These are phyloP conservation scores for Nitzschia sp. DNA, from an alignment of 108 stramenopile genomes.

Conservation along the genomic window DNA sequence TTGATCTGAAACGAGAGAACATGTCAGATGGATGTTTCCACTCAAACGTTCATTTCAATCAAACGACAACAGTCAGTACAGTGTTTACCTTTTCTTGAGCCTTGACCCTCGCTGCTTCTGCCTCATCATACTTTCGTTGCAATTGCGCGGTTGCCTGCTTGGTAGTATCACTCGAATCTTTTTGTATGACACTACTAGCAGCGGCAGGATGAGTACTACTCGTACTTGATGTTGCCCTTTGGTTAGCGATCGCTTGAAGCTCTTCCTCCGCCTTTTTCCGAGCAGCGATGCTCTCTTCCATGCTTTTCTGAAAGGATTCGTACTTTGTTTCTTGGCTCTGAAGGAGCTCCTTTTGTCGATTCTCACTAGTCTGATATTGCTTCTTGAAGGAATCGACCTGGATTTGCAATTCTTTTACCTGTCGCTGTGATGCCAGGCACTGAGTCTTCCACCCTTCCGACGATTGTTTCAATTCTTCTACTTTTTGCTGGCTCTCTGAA, in stretches of 20 bases:
- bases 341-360: background rate
- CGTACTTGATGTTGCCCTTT: background rate
- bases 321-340: slow-evolving; percentile 1
- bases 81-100: background rate
- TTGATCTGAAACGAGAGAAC: background rate
- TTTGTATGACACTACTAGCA: background rate
- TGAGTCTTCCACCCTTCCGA: slow-evolving; percentile 1
- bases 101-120: background rate
- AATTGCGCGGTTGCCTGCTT: too few species aligned
- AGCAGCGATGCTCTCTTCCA: slow-evolving; percentile 1
- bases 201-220: background rate
- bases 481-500: background rate
- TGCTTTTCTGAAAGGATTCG: slow-evolving; percentile 5
- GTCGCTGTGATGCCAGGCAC: slow-evolving; percentile 5
- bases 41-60: too few species aligned
- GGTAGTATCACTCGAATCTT: too few species aligned
- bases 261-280: slow-evolving; percentile 9
- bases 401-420: slow-evolving; percentile 3
- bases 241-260: background rate
- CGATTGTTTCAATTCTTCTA: background rate
- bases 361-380: background rate
- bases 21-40: too few species aligned
- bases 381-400: background rate
- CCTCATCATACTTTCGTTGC: background rate
- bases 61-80: too few species aligned